Evolutionary conservation across 306 rosid species (phyloP), one percentile per base, ranked within the genome.

Genomic region (Argentina anserina): DNA sequence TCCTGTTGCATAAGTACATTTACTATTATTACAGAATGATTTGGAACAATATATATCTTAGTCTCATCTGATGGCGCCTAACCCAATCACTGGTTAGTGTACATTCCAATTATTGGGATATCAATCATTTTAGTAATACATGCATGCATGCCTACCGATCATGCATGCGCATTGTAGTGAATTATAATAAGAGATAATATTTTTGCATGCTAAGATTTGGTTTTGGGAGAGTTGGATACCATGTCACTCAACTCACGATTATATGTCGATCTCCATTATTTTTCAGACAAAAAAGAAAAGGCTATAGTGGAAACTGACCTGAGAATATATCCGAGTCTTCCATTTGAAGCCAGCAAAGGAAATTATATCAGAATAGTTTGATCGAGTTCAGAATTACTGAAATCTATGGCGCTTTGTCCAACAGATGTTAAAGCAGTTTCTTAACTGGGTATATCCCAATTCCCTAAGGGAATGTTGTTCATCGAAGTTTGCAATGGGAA

Each of bases 161-260:
- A 62, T 31, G 53, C 75, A 55, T 55, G 75, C 75, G 75, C 75
- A 56, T 70, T 39, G 55, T 25, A 10, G 40, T 34, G 3, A 11
- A 33, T 9, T 14, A 70, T 53, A 37, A 61, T 46, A 20, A 37
- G 39, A 12, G 37, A 28, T 47, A 40, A 14, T 9, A 20, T 67
- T 34, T 18, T 20, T 43, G 65, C 47, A 74, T 68, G 71, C 66
- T 60, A 67, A 58, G 70, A 20, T 34, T 29, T 40, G 58, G 50
- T 46, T 61, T 23, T 33, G 33, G 40, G 67, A 61, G 82, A 79
- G 85, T 86, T 84, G 86, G 89, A 83, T 75, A 83, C 81, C 89
- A 84, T 75, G 84, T 83, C 89, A 84, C 91, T 69, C 72, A 79
- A 86, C 85, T 76, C 87, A 40, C 69, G 67, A 75, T 55, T 62